Evolutionary conservation across 257 asterid species (phyloP).

Genomic region (Solanum bulbocastanum): DNA sequence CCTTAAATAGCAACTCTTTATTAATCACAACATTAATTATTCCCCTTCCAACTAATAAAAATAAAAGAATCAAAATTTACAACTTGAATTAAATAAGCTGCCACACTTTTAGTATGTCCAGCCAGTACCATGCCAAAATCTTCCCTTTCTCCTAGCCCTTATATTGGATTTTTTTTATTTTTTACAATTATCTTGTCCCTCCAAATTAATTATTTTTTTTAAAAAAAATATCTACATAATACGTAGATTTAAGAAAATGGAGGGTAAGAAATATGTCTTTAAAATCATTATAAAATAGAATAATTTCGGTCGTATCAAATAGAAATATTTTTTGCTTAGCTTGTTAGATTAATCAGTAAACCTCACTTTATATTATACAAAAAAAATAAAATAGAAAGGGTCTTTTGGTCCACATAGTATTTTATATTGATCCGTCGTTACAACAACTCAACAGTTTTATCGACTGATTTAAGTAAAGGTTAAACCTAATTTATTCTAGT

Average conservation of each 20-base stretch:
- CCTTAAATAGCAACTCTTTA: not conserved
- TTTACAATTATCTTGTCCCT: not conserved
- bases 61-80: not conserved
- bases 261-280: not conserved
- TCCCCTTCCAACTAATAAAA: not conserved
- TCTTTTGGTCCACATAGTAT: not conserved
- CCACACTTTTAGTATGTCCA: not conserved
- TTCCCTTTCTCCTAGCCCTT: not conserved
- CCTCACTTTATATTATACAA: not conserved
- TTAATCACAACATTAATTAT: not conserved
- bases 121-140: not conserved
- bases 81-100: not conserved
- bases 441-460: constrained; percentile 23
- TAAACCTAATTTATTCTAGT: constrained; percentile 6
- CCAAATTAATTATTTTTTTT: not conserved
- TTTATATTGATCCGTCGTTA: constrained; percentile 3
- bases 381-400: not conserved
- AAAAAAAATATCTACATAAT: no score
- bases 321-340: not conserved
- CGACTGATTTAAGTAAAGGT: constrained; percentile 19
- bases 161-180: not conserved
- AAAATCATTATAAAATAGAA: not conserved
- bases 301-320: not conserved
- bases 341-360: not conserved
- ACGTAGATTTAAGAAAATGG: not conserved